Evolutionary conservation across 192 early-diverging fungal species (phyloP).

Genomic region (Irineochytrium annulatum): DNA sequence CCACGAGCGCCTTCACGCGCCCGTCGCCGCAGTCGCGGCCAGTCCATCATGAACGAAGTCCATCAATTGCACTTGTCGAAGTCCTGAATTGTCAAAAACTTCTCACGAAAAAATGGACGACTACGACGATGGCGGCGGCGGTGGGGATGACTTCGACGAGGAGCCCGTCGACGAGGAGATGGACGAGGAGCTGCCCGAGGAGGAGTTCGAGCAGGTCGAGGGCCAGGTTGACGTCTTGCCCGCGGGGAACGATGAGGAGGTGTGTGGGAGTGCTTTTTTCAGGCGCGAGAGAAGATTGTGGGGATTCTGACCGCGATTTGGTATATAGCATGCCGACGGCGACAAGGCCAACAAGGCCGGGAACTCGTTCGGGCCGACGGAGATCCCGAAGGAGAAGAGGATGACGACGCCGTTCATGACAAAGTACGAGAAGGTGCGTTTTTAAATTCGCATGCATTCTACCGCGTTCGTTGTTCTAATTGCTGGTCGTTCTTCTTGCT

Average conservation of each 20-base stretch:
- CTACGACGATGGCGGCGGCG: constrained; percentile 29
- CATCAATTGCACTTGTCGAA: too few species aligned
- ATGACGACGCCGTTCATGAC: constrained; percentile 98
- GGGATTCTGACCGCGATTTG: background rate
- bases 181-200: constrained; percentile 18
- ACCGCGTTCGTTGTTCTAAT: too few species aligned
- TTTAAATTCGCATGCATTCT: too few species aligned
- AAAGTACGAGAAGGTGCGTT: constrained; percentile 96
- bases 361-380: constrained; percentile 20
- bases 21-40: too few species aligned
- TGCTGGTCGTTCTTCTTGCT: too few species aligned
- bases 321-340: background rate
- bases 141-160: constrained; percentile 22
- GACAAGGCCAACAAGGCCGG: background rate
- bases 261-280: background rate
- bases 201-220: constrained; percentile 3
- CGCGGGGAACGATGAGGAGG: background rate
- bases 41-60: too few species aligned
- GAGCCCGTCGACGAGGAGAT: constrained; percentile 17
- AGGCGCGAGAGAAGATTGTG: background rate
- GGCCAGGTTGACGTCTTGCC: background rate
- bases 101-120: constrained; percentile 38
- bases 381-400: constrained; percentile 68
- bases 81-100: too few species aligned
- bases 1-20: too few species aligned